Evolutionary conservation across 176 grass and related monocot genomes (phyloP).

Genomic region (Oryza longistaminata): DNA sequence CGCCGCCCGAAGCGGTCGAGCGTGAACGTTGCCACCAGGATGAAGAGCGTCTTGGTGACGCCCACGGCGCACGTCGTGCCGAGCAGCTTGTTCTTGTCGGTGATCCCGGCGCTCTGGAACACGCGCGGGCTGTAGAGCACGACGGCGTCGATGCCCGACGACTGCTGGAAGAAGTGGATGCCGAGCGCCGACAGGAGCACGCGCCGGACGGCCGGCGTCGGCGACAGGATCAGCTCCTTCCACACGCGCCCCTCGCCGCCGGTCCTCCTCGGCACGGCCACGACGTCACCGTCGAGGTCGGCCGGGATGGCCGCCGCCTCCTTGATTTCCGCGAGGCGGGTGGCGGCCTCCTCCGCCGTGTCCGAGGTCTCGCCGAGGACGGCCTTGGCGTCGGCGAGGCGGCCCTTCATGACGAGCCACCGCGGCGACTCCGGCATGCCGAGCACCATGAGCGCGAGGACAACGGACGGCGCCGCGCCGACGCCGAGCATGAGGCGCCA

Average conservation of each 20-base stretch:
- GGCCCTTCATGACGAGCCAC: slow-evolving; percentile 79
- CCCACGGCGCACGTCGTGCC: too few species aligned
- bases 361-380: slow-evolving; percentile 63
- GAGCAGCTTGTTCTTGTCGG: too few species aligned
- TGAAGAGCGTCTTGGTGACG: too few species aligned
- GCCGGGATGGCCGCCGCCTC: slow-evolving; percentile 55
- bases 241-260: slow-evolving; percentile 53
- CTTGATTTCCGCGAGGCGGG: slow-evolving; percentile 67
- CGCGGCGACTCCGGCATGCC: slow-evolving; percentile 83
- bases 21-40: too few species aligned
- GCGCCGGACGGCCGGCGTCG: slow-evolving; percentile 49
- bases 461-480: slow-evolving; percentile 60
- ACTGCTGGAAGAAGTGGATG: slow-evolving; percentile 90
- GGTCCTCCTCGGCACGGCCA: slow-evolving; percentile 32
- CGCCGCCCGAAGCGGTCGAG: too few species aligned
- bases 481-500: slow-evolving; percentile 84
- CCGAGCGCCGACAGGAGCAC: slow-evolving; percentile 57
- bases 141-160: slow-evolving; percentile 77
- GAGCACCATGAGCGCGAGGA: slow-evolving; percentile 59
- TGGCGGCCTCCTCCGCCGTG: slow-evolving; percentile 56
- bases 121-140: slow-evolving; percentile 82
- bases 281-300: slow-evolving; percentile 60
- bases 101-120: slow-evolving; percentile 54
- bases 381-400: slow-evolving; percentile 57
- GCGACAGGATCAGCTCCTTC: slow-evolving; percentile 63